These are phyloP conservation scores for Gracilaria gracilis DNA, from an alignment of 23 red algal species.

Conservation along the genomic window DNA sequence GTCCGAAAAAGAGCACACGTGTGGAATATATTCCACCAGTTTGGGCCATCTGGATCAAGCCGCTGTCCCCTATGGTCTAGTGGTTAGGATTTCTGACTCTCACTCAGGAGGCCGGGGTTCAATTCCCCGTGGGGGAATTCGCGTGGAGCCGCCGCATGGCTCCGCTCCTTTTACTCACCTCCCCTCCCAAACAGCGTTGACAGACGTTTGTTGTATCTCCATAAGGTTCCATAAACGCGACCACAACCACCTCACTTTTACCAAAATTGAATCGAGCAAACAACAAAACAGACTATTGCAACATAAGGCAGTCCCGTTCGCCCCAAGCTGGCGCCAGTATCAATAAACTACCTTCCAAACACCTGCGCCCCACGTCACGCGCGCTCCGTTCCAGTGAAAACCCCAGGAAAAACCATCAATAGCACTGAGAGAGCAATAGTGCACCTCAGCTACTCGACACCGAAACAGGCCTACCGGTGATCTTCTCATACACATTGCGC, in stretches of 20 bases:
- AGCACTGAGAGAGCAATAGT: no score
- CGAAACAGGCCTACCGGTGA: slow-evolving; percentile 80
- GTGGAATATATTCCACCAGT: background rate
- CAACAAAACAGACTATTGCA: slow-evolving; percentile 31
- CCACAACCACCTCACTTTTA: background rate
- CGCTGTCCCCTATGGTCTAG: slow-evolving; percentile 60
- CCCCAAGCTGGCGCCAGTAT: background rate
- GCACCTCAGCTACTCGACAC: slow-evolving; percentile 34
- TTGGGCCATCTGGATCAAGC: background rate
- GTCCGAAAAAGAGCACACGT: background rate
- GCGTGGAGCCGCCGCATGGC: no score
- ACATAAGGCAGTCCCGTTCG: background rate
- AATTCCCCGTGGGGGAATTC: slow-evolving; percentile 66
- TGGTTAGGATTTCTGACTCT: slow-evolving; percentile 75
- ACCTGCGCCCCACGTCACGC: no score
- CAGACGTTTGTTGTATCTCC: no score
- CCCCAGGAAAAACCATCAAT: no score
- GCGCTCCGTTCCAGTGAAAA: no score
- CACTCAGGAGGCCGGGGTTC: slow-evolving; percentile 72
- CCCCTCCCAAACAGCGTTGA: background rate
- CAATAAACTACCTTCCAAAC: background rate
- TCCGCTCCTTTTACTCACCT: no score
- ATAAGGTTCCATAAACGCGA: no score
- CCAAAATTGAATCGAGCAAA: background rate
- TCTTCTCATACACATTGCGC: slow-evolving; percentile 89